phyloP scores from a whole-genome alignment of 371 early-diverging fungal genomes.

The Lichtheimia ornata region DNA sequence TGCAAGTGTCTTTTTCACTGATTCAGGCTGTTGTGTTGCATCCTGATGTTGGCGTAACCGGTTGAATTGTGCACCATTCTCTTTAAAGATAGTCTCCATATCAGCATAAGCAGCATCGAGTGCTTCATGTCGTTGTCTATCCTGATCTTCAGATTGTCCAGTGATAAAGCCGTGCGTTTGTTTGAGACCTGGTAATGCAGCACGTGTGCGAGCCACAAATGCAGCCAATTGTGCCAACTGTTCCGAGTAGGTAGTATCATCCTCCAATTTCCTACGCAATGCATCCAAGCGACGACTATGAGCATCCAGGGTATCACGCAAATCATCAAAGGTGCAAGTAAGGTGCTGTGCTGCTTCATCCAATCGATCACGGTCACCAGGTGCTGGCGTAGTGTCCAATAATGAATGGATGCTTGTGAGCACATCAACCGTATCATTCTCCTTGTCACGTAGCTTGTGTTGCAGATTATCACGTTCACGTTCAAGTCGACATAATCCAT shows the following conservation, averaged over 20 bases:
- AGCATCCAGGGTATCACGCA: constrained; percentile 32
- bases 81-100: constrained; percentile 18
- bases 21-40: constrained; percentile 19
- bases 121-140: constrained; percentile 28
- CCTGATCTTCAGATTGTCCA: constrained; percentile 45
- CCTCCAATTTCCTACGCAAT: constrained; percentile 34
- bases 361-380: constrained; percentile 22
- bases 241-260: constrained; percentile 39
- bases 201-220: constrained; percentile 31
- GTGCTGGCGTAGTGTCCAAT: constrained; percentile 21
- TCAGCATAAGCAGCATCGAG: constrained; percentile 18
- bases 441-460: constrained; percentile 31
- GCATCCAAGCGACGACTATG: constrained; percentile 24
- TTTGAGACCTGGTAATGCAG: constrained; percentile 37
- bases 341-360: constrained; percentile 29
- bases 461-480: constrained; percentile 24
- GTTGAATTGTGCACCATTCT: constrained; percentile 19
- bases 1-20: constrained; percentile 17
- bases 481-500: constrained; percentile 33
- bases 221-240: constrained; percentile 22
- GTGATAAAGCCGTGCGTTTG: constrained; percentile 51
- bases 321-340: constrained; percentile 31
- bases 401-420: constrained; percentile 31
- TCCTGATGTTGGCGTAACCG: constrained; percentile 14
- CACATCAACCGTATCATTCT: constrained; percentile 38